phyloP scores from a whole-genome alignment of 768 basidiomycete genomes.

The Lanmaoa rubissima region DNA sequence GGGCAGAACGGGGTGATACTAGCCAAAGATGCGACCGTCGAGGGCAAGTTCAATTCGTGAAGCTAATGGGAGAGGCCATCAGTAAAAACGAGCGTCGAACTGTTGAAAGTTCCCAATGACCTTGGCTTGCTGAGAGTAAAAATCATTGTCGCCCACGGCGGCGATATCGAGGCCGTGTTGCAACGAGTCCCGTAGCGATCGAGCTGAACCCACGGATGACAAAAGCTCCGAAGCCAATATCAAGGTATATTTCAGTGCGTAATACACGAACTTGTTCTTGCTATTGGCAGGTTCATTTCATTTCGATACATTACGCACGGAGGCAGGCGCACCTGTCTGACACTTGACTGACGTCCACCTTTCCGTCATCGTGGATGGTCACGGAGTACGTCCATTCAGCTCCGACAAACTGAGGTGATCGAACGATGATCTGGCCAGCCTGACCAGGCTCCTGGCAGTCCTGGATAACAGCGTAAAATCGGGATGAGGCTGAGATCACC shows the following conservation, averaged over 20 bases:
- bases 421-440: constrained; percentile 58
- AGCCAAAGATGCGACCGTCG: constrained; percentile 60
- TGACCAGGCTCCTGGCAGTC: constrained; percentile 26
- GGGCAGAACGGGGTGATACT: constrained; percentile 74
- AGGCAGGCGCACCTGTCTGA: constrained; percentile 23
- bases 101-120: constrained; percentile 37
- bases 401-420: constrained; percentile 87
- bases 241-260: constrained; percentile 80
- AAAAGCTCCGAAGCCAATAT: constrained; percentile 56
- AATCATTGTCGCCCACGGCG: constrained; percentile 94
- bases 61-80: constrained; percentile 45
- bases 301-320: not conserved
- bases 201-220: constrained; percentile 37
- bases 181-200: constrained; percentile 41
- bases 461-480: constrained; percentile 84
- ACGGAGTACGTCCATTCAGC: constrained; percentile 76
- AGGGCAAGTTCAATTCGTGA: constrained; percentile 54
- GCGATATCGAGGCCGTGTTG: constrained; percentile 66
- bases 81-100: not conserved
- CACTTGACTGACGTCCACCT: constrained; percentile 22
- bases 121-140: constrained; percentile 91
- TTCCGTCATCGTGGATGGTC: constrained; percentile 33
- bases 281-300: constrained; percentile 29
- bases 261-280: constrained; percentile 90
- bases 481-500: constrained; percentile 88